Percentiles rank a stretch among this genome's conserved stretches.
Conservation (phyloP, 768 basidiomycete species). For the Hemileccinum rubropunctum region DNA sequence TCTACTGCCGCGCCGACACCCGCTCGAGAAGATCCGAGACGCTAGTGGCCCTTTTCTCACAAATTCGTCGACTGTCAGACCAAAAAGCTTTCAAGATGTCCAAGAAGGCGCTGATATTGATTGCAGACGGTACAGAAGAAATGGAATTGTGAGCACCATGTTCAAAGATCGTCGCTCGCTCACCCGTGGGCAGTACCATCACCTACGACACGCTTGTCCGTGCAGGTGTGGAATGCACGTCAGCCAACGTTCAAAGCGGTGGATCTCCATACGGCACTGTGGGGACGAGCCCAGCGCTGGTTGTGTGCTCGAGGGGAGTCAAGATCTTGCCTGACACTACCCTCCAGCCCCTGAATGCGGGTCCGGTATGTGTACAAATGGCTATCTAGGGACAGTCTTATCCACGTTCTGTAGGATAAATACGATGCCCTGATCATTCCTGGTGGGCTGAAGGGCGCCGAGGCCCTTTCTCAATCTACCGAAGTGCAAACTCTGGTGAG, state of each 20-base stretch:
- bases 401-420: slow-evolving; percentile 41
- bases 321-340: slow-evolving; percentile 66
- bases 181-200: slow-evolving; percentile 43
- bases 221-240: slow-evolving; percentile 63
- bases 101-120: slow-evolving; percentile 58
- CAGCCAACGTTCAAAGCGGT: slow-evolving; percentile 56
- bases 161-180: slow-evolving; percentile 1
- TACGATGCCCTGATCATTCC: slow-evolving; percentile 74
- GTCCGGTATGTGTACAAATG: slow-evolving; percentile 41
- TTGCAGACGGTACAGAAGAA: slow-evolving; percentile 84
- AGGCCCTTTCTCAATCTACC: slow-evolving; percentile 59
- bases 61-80: background rate
- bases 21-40: background rate
- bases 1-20: background rate
- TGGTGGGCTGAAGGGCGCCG: slow-evolving; percentile 76
- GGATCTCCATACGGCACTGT: slow-evolving; percentile 23
- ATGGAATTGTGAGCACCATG: slow-evolving; percentile 75
- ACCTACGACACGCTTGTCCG: slow-evolving; percentile 81
- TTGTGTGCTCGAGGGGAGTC: slow-evolving; percentile 69
- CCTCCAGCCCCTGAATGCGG: slow-evolving; percentile 43
- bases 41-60: background rate
- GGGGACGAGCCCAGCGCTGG: slow-evolving; percentile 42
- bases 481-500: slow-evolving; percentile 63
- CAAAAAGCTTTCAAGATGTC: slow-evolving; percentile 15
- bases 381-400: background rate